Base-by-base conservation (phyloP, 768 basidiomycete species). In the Lyophyllum atratum region DNA sequence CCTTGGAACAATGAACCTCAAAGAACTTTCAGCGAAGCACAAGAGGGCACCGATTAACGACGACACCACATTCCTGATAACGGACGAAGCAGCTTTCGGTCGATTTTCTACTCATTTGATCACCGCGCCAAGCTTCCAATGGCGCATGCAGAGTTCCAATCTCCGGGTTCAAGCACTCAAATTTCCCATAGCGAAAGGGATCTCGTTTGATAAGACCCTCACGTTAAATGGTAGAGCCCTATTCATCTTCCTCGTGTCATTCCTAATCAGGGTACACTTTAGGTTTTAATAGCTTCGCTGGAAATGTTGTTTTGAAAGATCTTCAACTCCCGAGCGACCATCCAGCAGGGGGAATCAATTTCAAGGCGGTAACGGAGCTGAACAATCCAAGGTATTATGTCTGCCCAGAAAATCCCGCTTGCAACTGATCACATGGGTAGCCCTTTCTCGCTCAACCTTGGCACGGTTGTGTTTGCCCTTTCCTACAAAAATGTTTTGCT, bases 361-460 rank as follows among this genome's bases (percentile, higher is more conserved):
- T 89, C 60, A 64, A 79, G 25, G 80, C 86, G 17, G 74, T 80
- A 15, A 89, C 83, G 0, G 66, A 74, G 40, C 66, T 90, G 48
- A 76, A 65, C 31, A 89, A 89, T 64, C 73, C 79, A 22, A 88
- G 86, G 86, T 82, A 54, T 59, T 48, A 19, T 42, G 19, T 21
- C 22, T 8, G 24, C 12, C 11, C 4, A 34, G 10, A 10, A 12
- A 22, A 28, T 44, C 4, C 1, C n/a, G 28, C 14, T 8, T 15
- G 53, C 28, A 46, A 19, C 54, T 37, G 47, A 15, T 21, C 24
- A 9, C 40, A 21, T 39, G 6, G 42, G 14, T 55, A 88, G 86
- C 62, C 86, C 89, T 0, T 90, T 92, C 67, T 72, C 80, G n/a
- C 76, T 92, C 55, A 74, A 82, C 63, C 77, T 92, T 39, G 89